Conservation (phyloP, 208 protist genomes). For the Trypanosoma lewisi region DNA sequence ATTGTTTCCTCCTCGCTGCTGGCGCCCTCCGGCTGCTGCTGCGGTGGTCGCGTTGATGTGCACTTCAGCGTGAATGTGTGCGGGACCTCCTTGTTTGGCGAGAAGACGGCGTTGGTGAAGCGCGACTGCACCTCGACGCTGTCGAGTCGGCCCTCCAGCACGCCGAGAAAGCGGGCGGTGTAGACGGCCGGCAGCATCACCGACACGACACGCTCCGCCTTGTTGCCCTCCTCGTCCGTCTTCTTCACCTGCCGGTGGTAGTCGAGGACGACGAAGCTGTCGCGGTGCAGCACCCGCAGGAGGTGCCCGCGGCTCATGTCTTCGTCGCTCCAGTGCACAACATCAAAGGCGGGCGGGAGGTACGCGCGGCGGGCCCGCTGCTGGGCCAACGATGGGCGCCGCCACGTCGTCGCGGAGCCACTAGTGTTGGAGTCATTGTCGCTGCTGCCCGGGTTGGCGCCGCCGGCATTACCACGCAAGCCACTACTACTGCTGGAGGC, state of each 20-base stretch:
- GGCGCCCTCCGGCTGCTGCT: conserved; percentile 39
- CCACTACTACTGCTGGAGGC: neutral
- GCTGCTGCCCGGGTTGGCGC: conserved; percentile 1
- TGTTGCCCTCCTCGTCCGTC: conserved; percentile 25
- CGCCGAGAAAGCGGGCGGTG: conserved; percentile 78
- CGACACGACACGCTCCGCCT: conserved; percentile 68
- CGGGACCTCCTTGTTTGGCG: conserved; percentile 34
- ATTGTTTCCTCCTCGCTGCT: conserved; percentile 60
- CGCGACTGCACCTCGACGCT: conserved; percentile 76
- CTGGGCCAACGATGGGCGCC: conserved; percentile 22
- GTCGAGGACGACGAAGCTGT: conserved; percentile 75
- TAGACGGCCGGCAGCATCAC: conserved; percentile 79
- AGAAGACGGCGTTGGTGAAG: conserved; percentile 76
- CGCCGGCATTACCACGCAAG: neutral
- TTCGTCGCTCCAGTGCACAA: conserved; percentile 86
- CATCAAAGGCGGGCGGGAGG: conserved; percentile 76
- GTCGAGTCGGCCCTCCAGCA: conserved; percentile 75
- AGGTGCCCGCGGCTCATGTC: conserved; percentile 62
- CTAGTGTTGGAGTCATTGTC: conserved; percentile 16
- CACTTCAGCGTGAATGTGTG: conserved; percentile 62
- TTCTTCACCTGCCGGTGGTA: conserved; percentile 62
- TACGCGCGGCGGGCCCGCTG: conserved; percentile 30
- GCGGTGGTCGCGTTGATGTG: conserved; percentile 54
- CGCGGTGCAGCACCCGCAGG: conserved; percentile 73
- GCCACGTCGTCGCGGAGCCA: conserved; percentile 19